phyloP scores from a whole-genome alignment of 208 protist species.

The Acanthamoeba lugdunensis region DNA sequence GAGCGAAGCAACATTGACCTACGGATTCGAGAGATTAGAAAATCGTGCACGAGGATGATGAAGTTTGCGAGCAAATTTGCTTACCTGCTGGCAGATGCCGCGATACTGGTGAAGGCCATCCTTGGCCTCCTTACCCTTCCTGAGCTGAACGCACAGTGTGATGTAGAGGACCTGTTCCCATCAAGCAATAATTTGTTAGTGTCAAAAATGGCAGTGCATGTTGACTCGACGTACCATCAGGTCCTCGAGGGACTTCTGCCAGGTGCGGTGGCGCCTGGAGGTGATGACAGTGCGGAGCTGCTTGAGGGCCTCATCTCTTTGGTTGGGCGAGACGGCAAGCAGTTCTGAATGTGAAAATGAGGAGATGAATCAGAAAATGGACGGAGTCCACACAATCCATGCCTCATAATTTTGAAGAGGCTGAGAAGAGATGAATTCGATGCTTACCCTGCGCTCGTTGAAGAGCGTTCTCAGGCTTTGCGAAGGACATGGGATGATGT shows the following conservation, averaged over 20 bases:
- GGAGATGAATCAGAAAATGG: not conserved
- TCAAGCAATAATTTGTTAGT: not conserved
- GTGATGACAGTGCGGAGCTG: conserved; percentile 59
- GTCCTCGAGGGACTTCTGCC: conserved; percentile 68
- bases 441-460: conserved; percentile 72
- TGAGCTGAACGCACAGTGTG: conserved; percentile 84
- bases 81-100: conserved; percentile 79
- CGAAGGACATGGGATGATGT: conserved; percentile 36
- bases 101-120: conserved; percentile 90
- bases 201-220: not conserved
- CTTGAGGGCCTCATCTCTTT: conserved; percentile 72
- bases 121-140: conserved; percentile 78
- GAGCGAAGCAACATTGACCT: conserved; percentile 82
- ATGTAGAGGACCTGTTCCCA: conserved; percentile 76
- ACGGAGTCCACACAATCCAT: not conserved
- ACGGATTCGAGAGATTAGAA: not conserved
- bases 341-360: conserved; percentile 11
- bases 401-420: not conserved
- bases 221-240: conserved; percentile 47
- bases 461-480: conserved; percentile 72
- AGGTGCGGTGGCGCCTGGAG: conserved; percentile 64
- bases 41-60: not conserved
- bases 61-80: not conserved
- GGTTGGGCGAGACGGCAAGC: conserved; percentile 56
- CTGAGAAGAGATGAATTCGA: not conserved